Conservation (phyloP, 331 rosid genomes). For the Acacia concinna region DNA sequence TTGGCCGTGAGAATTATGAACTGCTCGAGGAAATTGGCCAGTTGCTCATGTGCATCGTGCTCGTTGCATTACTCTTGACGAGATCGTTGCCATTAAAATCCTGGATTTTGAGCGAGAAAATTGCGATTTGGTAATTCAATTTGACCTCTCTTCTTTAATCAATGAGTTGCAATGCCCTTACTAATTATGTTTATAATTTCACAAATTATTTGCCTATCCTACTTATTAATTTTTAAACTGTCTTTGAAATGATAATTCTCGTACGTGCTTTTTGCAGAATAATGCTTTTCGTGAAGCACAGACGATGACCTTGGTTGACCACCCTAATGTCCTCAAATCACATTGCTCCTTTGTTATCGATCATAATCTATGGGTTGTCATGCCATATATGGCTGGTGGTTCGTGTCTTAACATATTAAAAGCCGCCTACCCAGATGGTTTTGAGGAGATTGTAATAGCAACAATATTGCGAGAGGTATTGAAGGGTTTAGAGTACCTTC, state of each 20-base stretch:
- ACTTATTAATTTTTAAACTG: background rate
- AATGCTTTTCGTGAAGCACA: constrained; percentile 82
- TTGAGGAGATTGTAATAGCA: constrained; percentile 79
- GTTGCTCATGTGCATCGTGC: constrained; percentile 83
- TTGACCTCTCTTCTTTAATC: background rate
- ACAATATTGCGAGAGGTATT: constrained; percentile 73
- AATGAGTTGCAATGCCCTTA: background rate
- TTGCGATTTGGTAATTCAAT: constrained; percentile 64
- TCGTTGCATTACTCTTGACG: constrained; percentile 57
- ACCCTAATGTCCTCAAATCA: constrained; percentile 84
- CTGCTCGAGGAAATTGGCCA: constrained; percentile 79
- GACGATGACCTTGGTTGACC: constrained; percentile 84
- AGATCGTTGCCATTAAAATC: constrained; percentile 82
- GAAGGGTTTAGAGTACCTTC: constrained; percentile 87
- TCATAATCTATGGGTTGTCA: constrained; percentile 87
- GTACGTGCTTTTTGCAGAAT: constrained; percentile 47
- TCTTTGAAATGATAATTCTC: background rate
- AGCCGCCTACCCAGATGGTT: constrained; percentile 80
- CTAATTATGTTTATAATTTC: background rate
- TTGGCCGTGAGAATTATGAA: constrained; percentile 61
- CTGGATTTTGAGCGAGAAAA: constrained; percentile 89
- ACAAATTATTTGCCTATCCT: background rate
- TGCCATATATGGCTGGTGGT: constrained; percentile 92
- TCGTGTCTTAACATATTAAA: constrained; percentile 91
- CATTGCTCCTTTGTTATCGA: constrained; percentile 88